phyloP scores from a whole-genome alignment of 306 rosid genomes.

The Ochetophila trinervis region DNA sequence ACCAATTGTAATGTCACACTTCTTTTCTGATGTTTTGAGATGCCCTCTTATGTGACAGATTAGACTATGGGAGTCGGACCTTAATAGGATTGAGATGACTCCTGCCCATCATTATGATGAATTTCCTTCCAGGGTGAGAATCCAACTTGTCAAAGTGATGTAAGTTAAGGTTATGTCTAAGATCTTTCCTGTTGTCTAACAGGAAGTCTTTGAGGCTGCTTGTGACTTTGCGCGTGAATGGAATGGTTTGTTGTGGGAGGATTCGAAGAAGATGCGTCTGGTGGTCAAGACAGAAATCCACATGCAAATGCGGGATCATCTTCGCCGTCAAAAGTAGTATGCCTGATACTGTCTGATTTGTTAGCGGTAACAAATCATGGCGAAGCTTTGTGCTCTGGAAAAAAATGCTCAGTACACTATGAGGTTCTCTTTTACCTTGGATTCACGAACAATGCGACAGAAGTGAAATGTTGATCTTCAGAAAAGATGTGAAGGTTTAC shows the following conservation, averaged over 20 bases:
- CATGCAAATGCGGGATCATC: slow-evolving; percentile 58
- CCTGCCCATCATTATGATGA: slow-evolving; percentile 70
- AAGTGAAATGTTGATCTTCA: no score
- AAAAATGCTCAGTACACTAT: neutral
- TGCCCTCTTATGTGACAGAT: slow-evolving; percentile 49
- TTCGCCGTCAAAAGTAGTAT: slow-evolving; percentile 66
- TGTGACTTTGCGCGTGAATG: slow-evolving; percentile 83
- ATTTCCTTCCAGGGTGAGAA: slow-evolving; percentile 79
- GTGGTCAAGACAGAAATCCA: slow-evolving; percentile 76
- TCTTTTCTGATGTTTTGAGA: slow-evolving; percentile 28
- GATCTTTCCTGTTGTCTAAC: slow-evolving; percentile 18
- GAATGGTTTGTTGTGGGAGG: slow-evolving; percentile 89
- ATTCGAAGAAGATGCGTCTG: slow-evolving; percentile 76
- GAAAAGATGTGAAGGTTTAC: no score
- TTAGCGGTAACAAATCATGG: no score
- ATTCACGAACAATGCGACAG: no score
- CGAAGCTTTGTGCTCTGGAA: neutral
- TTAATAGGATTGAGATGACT: slow-evolving; percentile 79
- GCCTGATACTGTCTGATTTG: neutral
- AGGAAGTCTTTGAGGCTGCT: slow-evolving; percentile 90
- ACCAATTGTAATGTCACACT: neutral
- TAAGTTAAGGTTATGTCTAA: slow-evolving; percentile 8
- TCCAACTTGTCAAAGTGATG: slow-evolving; percentile 15
- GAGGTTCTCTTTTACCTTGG: neutral
- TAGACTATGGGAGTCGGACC: slow-evolving; percentile 90